Evolutionary conservation across 768 basidiomycete species (phyloP).

Genomic region (Hypholoma fasciculare): DNA sequence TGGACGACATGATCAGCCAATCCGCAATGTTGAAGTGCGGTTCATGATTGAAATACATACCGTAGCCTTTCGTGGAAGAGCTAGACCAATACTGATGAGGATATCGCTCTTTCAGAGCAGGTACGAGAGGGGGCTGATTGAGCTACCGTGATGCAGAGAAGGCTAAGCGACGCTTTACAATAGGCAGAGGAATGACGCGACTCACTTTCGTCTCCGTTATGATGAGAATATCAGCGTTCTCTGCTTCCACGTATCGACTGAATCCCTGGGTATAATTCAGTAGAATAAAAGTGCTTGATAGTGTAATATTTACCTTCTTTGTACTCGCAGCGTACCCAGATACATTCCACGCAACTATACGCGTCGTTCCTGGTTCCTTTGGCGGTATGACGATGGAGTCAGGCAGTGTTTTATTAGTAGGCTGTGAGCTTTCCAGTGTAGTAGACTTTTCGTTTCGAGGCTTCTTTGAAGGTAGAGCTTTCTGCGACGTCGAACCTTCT

Average conservation of each 20-base stretch:
- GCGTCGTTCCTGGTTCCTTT: constrained; percentile 43
- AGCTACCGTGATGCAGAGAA: constrained; percentile 42
- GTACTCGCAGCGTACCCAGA: constrained; percentile 73
- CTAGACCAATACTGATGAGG: constrained; percentile 79
- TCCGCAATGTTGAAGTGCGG: background rate
- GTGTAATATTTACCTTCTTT: constrained; percentile 59
- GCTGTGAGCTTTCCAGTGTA: constrained; percentile 48
- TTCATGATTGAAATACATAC: constrained; percentile 35
- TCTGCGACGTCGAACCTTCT: constrained; percentile 12
- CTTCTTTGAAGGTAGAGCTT: constrained; percentile 21
- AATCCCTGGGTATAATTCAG: constrained; percentile 56
- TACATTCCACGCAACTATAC: constrained; percentile 78
- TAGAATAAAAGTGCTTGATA: background rate
- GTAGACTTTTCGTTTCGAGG: constrained; percentile 14
- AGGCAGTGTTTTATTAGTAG: constrained; percentile 77
- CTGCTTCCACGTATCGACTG: constrained; percentile 78
- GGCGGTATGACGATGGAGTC: constrained; percentile 56
- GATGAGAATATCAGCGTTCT: constrained; percentile 82
- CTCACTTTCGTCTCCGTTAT: constrained; percentile 84
- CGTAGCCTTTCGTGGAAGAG: constrained; percentile 76
- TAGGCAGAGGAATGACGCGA: background rate
- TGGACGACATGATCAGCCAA: constrained; percentile 23
- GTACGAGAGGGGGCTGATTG: constrained; percentile 67
- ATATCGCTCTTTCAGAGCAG: constrained; percentile 54
- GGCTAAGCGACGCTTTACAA: constrained; percentile 1